These are phyloP conservation scores for Fusarium avenaceum DNA, from an alignment of 2,329 filamentous ascomycete genomes.

Conservation along the genomic window DNA sequence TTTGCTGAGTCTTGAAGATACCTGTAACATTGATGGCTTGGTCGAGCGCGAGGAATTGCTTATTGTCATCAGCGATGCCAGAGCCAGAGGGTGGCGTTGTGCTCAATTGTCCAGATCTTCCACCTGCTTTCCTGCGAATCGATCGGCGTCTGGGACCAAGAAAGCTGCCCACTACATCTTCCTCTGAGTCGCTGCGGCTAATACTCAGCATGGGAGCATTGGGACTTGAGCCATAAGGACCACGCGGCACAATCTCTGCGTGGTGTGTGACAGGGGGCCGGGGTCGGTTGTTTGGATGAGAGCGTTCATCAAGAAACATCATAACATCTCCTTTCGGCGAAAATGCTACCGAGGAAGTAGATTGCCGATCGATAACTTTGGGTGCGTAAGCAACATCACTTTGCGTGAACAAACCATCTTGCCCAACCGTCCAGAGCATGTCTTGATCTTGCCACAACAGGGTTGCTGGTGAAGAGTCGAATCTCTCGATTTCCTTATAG, in stretches of 20 bases:
- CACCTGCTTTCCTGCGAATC: slow-evolving; percentile 59
- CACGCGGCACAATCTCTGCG: slow-evolving; percentile 53
- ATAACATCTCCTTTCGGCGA: slow-evolving; percentile 71
- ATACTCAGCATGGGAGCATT: slow-evolving; percentile 65
- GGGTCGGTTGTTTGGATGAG: slow-evolving; percentile 57
- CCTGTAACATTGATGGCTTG: slow-evolving; percentile 71
- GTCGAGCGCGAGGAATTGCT: slow-evolving; percentile 66
- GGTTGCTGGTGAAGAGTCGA: slow-evolving; percentile 68
- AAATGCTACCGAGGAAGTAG: slow-evolving; percentile 72
- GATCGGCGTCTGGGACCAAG: slow-evolving; percentile 62
- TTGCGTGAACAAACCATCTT: slow-evolving; percentile 73
- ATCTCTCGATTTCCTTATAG: slow-evolving; percentile 74
- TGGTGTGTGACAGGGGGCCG: slow-evolving; percentile 57
- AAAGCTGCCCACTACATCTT: slow-evolving; percentile 73
- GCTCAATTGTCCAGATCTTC: slow-evolving; percentile 63
- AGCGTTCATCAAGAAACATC: slow-evolving; percentile 72
- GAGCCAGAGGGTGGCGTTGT: slow-evolving; percentile 66
- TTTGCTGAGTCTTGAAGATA: slow-evolving; percentile 70
- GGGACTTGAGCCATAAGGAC: slow-evolving; percentile 64
- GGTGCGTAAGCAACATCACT: slow-evolving; percentile 75
- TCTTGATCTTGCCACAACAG: slow-evolving; percentile 75
- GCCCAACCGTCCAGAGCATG: slow-evolving; percentile 74
- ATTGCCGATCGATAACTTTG: slow-evolving; percentile 72
- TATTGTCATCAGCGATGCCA: slow-evolving; percentile 49
- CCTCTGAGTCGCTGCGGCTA: slow-evolving; percentile 74